phyloP scores from a whole-genome alignment of 352 stramenopile species.

The Phytopythium chamaehyphon region DNA sequence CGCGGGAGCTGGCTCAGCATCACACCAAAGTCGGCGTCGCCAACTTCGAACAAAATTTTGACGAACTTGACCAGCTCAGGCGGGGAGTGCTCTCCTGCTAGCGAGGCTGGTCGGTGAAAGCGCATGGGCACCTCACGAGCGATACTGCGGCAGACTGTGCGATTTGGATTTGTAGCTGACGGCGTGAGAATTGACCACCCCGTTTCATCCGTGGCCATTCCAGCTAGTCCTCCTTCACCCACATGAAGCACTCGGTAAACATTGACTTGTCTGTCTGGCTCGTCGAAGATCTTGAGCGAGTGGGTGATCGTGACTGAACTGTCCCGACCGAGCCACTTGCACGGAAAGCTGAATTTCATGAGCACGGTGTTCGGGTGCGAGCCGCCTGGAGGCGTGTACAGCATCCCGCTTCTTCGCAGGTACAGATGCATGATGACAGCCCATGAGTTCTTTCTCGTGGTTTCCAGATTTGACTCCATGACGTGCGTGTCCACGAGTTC shows the following conservation, averaged over 20 bases:
- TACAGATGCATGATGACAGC: slow-evolving; percentile 13
- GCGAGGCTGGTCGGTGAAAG: not conserved
- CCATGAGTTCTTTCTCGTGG: slow-evolving; percentile 18
- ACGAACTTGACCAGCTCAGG: slow-evolving; percentile 5
- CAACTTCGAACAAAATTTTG: not conserved
- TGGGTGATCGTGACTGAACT: too few relatives aligned
- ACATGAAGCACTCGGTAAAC: too few relatives aligned
- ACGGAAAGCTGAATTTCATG: slow-evolving; percentile 16
- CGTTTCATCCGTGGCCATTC: too few relatives aligned
- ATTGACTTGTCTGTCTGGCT: too few relatives aligned
- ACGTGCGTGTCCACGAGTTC: slow-evolving; percentile 20
- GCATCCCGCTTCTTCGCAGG: slow-evolving; percentile 8
- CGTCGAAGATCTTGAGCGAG: slow-evolving; percentile 4
- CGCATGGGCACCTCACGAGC: slow-evolving; percentile 1
- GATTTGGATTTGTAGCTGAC: too few relatives aligned
- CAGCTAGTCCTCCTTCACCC: too few relatives aligned
- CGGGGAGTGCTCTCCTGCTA: not conserved
- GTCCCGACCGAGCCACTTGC: slow-evolving; percentile 1
- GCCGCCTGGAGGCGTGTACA: slow-evolving; percentile 11
- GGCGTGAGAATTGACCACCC: not conserved
- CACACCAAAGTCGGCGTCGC: slow-evolving; percentile 4
- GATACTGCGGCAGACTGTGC: slow-evolving; percentile 1
- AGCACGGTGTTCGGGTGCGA: slow-evolving; percentile 18
- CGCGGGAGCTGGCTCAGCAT: slow-evolving; percentile 1
- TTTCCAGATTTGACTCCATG: slow-evolving; percentile 10